Conservation (phyloP, 495 filamentous ascomycete genomes). For the Penicillium cosmopolitanum region DNA sequence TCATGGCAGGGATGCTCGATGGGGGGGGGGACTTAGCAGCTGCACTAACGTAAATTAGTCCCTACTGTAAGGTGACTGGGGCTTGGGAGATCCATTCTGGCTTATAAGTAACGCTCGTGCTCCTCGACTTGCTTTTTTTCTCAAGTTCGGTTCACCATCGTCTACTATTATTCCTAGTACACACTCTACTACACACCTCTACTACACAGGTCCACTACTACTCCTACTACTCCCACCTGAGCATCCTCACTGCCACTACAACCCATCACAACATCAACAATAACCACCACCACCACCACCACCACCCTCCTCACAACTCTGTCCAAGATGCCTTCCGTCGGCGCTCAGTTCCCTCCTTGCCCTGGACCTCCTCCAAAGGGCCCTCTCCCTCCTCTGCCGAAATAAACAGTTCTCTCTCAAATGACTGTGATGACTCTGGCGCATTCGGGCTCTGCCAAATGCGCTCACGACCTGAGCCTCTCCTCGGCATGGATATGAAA, state of each 20-base stretch:
- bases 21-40: conserved; percentile 16
- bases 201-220: not conserved
- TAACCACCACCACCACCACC: not conserved
- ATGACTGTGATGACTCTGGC: conserved; percentile 44
- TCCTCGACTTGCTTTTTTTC: conserved; percentile 18
- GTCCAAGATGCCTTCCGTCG: conserved; percentile 67
- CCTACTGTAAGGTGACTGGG: conserved; percentile 22
- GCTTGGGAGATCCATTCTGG: conserved; percentile 16
- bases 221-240: too few relatives aligned
- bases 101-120: conserved; percentile 29
- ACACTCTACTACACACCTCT: not conserved
- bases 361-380: conserved; percentile 82
- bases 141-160: conserved; percentile 9
- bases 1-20: conserved; percentile 42
- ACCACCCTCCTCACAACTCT: conserved; percentile 11
- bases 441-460: conserved; percentile 27
- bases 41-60: conserved; percentile 27
- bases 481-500: conserved; percentile 40
- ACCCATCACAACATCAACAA: not conserved
- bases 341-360: conserved; percentile 74
- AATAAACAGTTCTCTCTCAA: conserved; percentile 56
- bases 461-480: conserved; percentile 35
- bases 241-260: not conserved
- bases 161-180: conserved; percentile 8
- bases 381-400: conserved; percentile 80